These are phyloP conservation scores for Postia placenta DNA, from an alignment of 768 basidiomycete species.

Conservation along the genomic window DNA sequence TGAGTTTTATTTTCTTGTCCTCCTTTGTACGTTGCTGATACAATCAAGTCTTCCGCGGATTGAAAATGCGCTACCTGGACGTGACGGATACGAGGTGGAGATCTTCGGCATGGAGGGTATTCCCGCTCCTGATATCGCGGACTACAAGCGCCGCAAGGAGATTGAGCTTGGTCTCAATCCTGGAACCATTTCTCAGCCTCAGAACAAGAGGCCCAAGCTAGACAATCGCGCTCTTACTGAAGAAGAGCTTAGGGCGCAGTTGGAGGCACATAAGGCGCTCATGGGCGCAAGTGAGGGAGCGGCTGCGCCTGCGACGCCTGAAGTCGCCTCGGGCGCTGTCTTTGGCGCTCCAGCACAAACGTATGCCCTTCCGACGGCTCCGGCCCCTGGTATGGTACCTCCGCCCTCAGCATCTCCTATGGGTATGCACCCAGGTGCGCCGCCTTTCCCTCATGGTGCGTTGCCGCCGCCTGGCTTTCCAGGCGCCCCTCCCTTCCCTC, in stretches of 20 bases:
- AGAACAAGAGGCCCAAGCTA: conserved; percentile 72
- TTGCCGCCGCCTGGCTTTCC: conserved; percentile 33
- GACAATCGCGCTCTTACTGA: conserved; percentile 76
- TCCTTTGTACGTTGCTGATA: neutral
- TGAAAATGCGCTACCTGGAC: conserved; percentile 92
- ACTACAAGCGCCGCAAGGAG: conserved; percentile 94
- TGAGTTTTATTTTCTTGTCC: conserved; percentile 13
- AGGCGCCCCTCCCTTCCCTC: conserved; percentile 45
- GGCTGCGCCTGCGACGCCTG: conserved; percentile 29
- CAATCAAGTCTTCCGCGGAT: conserved; percentile 83
- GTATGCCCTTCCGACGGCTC: conserved; percentile 43
- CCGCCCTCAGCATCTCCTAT: conserved; percentile 36
- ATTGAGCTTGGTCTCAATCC: conserved; percentile 84
- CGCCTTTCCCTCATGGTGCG: conserved; percentile 25
- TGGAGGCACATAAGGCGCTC: conserved; percentile 85
- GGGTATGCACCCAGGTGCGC: conserved; percentile 29
- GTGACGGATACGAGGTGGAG: conserved; percentile 97
- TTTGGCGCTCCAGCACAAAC: conserved; percentile 73
- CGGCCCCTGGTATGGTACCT: conserved; percentile 25
- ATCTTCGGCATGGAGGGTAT: conserved; percentile 99
- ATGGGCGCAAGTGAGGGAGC: conserved; percentile 61
- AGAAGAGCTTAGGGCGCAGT: conserved; percentile 77
- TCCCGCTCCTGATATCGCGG: conserved; percentile 87
- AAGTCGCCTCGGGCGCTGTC: conserved; percentile 48
- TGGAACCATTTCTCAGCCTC: conserved; percentile 77